Conservation (phyloP, 352 stramenopile species). For the Phytophthora pluvialis region DNA sequence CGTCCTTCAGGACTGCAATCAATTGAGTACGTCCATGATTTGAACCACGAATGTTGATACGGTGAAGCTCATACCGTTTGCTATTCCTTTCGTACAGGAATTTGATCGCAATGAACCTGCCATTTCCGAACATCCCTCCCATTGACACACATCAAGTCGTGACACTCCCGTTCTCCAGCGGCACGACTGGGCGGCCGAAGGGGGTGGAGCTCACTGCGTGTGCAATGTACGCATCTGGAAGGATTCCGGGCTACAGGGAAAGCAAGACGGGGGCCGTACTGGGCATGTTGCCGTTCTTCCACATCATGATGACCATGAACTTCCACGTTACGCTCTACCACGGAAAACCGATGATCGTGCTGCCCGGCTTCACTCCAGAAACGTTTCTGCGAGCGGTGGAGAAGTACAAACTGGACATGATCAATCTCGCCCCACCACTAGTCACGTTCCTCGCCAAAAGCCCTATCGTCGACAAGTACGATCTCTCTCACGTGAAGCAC, state of each 20-base stretch:
- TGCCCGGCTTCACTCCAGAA: conserved; percentile 85
- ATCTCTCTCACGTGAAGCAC: conserved; percentile 71
- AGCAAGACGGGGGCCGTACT: conserved; percentile 30
- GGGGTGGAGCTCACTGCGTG: conserved; percentile 89
- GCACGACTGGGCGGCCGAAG: conserved; percentile 90
- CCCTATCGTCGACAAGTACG: conserved; percentile 88
- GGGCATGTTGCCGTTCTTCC: conserved; percentile 87
- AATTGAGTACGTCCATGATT: conserved; percentile 20
- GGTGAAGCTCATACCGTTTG: neutral
- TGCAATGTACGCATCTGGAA: conserved; percentile 79
- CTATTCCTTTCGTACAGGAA: conserved; percentile 53
- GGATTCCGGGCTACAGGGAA: conserved; percentile 55
- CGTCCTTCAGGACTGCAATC: conserved; percentile 14
- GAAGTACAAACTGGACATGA: conserved; percentile 54
- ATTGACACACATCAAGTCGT: conserved; percentile 31
- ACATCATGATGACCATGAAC: conserved; percentile 83
- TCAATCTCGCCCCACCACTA: conserved; percentile 82
- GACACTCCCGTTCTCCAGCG: conserved; percentile 90
- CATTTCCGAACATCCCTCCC: conserved; percentile 19
- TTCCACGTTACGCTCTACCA: conserved; percentile 71
- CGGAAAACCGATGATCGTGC: conserved; percentile 75
- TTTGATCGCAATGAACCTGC: conserved; percentile 22
- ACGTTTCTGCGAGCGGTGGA: conserved; percentile 77
- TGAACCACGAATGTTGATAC: neutral
- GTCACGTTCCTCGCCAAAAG: conserved; percentile 80